phyloP scores from a whole-genome alignment of 2,329 filamentous ascomycete genomes.

The Aspergillus viridinutans region DNA sequence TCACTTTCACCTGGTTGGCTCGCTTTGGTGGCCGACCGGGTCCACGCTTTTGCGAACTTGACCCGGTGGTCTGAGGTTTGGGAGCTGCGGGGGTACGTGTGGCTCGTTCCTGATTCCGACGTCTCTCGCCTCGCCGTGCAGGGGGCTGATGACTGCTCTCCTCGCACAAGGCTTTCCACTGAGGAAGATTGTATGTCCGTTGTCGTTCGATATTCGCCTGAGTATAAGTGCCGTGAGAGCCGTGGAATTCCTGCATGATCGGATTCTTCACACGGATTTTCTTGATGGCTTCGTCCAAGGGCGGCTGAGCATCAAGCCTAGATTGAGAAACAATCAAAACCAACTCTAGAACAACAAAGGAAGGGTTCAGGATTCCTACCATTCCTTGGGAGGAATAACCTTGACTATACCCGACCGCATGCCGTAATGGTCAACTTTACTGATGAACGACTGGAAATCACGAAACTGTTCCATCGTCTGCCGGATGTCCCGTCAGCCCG shows the following conservation, averaged over 20 bases:
- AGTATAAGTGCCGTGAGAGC: constrained; percentile 89
- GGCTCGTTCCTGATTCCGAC: constrained; percentile 47
- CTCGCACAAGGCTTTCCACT: constrained; percentile 91
- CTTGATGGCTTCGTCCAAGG: constrained; percentile 81
- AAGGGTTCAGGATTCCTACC: constrained; percentile 54
- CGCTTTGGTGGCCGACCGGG: constrained; percentile 38
- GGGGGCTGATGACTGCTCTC: constrained; percentile 95
- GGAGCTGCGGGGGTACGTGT: constrained; percentile 35
- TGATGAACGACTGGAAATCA: constrained; percentile 88
- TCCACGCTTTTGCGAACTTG: constrained; percentile 45
- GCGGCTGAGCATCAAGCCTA: constrained; percentile 66
- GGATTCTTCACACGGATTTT: constrained; percentile 91
- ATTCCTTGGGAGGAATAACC: constrained; percentile 88
- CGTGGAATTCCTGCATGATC: constrained; percentile 97
- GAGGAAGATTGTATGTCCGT: constrained; percentile 90
- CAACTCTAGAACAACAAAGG: not conserved
- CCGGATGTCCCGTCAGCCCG: constrained; percentile 16
- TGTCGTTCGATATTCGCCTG: constrained; percentile 97
- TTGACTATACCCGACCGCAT: constrained; percentile 98
- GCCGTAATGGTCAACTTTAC: constrained; percentile 85
- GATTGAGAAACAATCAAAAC: constrained; percentile 1
- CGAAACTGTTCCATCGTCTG: constrained; percentile 88
- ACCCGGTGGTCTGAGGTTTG: constrained; percentile 31
- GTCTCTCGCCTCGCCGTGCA: constrained; percentile 68
- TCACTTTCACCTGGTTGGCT: constrained; percentile 35